Evolutionary conservation across 2,329 filamentous ascomycete genomes (phyloP).

Genomic region (Tolypocladium paradoxum): DNA sequence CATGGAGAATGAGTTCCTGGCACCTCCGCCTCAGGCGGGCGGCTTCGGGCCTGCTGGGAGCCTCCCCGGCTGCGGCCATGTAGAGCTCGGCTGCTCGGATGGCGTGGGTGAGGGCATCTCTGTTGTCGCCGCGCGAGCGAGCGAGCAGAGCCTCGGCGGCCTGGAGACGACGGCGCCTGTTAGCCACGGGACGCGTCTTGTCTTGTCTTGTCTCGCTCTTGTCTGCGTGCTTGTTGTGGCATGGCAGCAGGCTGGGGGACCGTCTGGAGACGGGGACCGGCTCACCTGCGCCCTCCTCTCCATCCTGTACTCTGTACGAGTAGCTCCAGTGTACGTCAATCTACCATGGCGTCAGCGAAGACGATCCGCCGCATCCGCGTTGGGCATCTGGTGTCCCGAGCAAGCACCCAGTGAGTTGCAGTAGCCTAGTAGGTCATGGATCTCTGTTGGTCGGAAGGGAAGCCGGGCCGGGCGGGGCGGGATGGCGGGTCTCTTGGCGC

Average conservation of each 20-base stretch:
- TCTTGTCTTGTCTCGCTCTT: not conserved
- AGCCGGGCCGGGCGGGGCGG: not conserved
- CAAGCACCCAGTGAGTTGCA: not conserved
- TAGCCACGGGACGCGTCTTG: not conserved
- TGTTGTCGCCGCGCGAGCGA: constrained; percentile 17
- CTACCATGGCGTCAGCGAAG: not conserved
- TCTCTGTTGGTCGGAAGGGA: not conserved
- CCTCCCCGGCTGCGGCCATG: constrained; percentile 61
- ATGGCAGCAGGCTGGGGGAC: not conserved
- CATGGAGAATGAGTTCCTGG: constrained; percentile 56
- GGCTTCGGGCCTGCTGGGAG: constrained; percentile 51
- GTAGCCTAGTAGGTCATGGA: not conserved
- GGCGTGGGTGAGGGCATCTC: constrained; percentile 60
- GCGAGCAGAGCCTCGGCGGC: constrained; percentile 26
- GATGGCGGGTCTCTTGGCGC: not conserved
- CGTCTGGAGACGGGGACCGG: not conserved
- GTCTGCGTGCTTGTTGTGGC: not conserved
- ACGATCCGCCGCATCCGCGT: not conserved
- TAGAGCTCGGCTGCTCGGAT: constrained; percentile 72
- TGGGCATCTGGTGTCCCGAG: not conserved
- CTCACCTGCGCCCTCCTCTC: not conserved
- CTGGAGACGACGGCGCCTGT: constrained; percentile 12
- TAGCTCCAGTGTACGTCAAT: not conserved
- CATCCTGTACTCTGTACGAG: not conserved
- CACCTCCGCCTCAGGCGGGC: constrained; percentile 57